These are phyloP conservation scores for Aurantiochytrium sp. DNA, from an alignment of 108 stramenopile genomes.

Conservation along the genomic window DNA sequence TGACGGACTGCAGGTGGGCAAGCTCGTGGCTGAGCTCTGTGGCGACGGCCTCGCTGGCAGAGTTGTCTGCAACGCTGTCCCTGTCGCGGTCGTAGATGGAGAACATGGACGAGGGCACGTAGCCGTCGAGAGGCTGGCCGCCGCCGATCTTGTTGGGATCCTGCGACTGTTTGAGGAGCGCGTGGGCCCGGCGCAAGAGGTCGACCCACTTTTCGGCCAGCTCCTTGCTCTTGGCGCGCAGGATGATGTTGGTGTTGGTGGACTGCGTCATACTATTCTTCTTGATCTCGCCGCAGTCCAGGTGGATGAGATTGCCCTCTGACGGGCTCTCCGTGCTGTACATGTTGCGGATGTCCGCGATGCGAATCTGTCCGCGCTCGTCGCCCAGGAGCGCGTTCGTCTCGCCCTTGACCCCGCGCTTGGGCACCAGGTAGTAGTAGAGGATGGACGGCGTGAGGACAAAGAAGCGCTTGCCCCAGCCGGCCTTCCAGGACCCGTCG, in stretches of 20 bases:
- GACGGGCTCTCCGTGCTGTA: neutral
- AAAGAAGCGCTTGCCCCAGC: conserved; percentile 29
- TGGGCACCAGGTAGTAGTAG: conserved; percentile 23
- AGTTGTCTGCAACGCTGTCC: neutral
- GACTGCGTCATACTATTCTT: conserved; percentile 15
- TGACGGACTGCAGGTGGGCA: neutral
- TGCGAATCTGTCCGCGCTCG: neutral
- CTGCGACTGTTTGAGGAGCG: neutral
- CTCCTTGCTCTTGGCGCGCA: neutral
- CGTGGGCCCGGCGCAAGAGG: neutral
- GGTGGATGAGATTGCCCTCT: neutral
- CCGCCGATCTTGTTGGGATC: neutral
- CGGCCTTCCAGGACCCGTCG: conserved; percentile 24
- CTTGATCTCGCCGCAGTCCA: neutral
- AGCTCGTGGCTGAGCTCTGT: neutral
- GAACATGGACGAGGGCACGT: neutral
- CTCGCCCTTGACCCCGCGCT: conserved; percentile 1
- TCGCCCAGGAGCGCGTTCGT: neutral
- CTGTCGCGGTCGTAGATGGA: neutral
- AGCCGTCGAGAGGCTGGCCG: neutral
- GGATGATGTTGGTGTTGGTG: neutral
- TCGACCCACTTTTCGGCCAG: conserved; percentile 12
- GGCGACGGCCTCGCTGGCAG: neutral
- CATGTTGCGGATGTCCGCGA: neutral
- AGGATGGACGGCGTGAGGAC: neutral